A percentile compares a stretch with the other conserved stretches of the same genome.
Conservation (phyloP, 257 asterid species). For the Echium plantagineum region DNA sequence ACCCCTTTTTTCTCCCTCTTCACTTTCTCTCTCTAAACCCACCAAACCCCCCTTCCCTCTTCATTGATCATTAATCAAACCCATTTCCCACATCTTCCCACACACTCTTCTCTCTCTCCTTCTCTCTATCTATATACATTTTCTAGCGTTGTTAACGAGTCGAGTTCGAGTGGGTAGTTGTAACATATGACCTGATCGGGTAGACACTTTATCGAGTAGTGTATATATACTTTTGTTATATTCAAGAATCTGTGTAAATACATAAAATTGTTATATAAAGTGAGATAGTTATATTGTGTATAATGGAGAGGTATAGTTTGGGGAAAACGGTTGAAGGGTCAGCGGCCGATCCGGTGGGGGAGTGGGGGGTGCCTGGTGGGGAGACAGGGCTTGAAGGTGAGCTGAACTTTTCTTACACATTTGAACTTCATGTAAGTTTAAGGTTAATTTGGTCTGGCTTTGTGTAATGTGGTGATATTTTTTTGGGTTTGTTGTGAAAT, state of each 20-base stretch:
- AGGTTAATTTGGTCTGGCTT: slow-evolving; percentile 18
- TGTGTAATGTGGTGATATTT: slow-evolving; percentile 11
- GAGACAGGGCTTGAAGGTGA: slow-evolving; percentile 4
- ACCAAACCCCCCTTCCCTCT: slow-evolving; percentile 3
- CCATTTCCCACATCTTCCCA: not conserved
- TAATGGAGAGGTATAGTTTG: slow-evolving; percentile 2
- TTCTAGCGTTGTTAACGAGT: not conserved
- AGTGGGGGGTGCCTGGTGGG: slow-evolving; percentile 1
- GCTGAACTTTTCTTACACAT: slow-evolving; percentile 3
- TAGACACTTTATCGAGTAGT: too few relatives aligned
- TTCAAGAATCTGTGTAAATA: not conserved
- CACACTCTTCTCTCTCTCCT: too few relatives aligned
- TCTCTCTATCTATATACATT: not conserved
- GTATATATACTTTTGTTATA: not conserved
- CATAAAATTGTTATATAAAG: not conserved
- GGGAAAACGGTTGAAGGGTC: not conserved
- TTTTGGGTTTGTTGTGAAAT: slow-evolving; percentile 18
- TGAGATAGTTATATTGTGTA: not conserved
- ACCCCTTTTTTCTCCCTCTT: not conserved
- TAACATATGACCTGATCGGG: too few relatives aligned
- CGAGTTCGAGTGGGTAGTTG: too few relatives aligned
- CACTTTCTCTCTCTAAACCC: slow-evolving; percentile 1
- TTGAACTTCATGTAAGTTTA: slow-evolving; percentile 21
- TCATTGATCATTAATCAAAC: slow-evolving; percentile 5
- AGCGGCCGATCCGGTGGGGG: not conserved